Evolutionary conservation across 2,329 filamentous ascomycete genomes (phyloP).

Genomic region (Apiospora marii): DNA sequence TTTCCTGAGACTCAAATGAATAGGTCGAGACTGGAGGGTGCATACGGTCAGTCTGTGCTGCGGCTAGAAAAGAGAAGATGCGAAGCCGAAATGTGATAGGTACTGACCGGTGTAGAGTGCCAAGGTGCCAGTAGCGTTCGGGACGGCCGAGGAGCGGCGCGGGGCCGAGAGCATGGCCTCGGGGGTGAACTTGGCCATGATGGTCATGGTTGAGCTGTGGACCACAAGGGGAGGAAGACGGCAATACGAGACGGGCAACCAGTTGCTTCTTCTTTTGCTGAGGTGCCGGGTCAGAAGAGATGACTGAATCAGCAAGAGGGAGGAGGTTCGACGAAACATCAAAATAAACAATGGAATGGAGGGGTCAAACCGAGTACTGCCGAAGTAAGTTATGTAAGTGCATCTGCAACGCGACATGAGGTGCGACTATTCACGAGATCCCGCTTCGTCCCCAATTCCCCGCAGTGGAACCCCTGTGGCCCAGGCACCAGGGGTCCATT

Average conservation of each 20-base stretch:
- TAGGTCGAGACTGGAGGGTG: slow-evolving; percentile 70
- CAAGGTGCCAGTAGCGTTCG: slow-evolving; percentile 71
- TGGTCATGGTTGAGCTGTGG: slow-evolving; percentile 65
- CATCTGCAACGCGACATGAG: not conserved
- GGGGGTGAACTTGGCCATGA: slow-evolving; percentile 77
- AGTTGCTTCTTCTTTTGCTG: not conserved
- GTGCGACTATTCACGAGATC: not conserved
- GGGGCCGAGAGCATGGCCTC: slow-evolving; percentile 80
- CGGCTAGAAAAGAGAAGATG: too few relatives aligned
- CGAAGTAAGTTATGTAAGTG: not conserved
- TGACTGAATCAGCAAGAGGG: not conserved
- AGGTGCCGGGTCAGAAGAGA: not conserved
- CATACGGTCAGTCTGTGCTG: not conserved
- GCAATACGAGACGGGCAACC: not conserved
- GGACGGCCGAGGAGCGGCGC: slow-evolving; percentile 72
- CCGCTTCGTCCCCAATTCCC: not conserved
- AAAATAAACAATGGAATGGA: not conserved
- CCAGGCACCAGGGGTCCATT: not conserved
- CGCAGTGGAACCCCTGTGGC: slow-evolving; percentile 11
- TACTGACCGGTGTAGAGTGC: slow-evolving; percentile 68
- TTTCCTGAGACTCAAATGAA: slow-evolving; percentile 78
- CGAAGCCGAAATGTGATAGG: not conserved
- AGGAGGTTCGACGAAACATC: slow-evolving; percentile 15
- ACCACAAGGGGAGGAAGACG: not conserved
- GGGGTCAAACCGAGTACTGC: not conserved